Evolutionary conservation across 129 eudicot genomes (phyloP), one percentile per base, ranked within the genome.

Genomic region (Scalesia atractyloides): DNA sequence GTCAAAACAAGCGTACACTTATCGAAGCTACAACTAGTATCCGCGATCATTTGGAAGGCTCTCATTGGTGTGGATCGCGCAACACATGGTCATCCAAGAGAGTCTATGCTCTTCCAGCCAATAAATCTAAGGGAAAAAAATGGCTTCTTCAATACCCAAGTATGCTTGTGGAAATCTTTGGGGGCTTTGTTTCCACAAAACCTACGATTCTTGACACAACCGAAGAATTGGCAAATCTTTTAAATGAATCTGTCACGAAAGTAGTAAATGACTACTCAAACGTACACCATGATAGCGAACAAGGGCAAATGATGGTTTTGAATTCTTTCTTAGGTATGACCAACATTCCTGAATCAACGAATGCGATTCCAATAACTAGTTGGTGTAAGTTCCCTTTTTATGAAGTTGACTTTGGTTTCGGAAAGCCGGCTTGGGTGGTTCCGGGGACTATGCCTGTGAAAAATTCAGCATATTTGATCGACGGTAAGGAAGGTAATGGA

Each of bases 341-440:
- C 9, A 5, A 16, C 59, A 14, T 16, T 52, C 19, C 19, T 52
- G 19, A n/a, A n/a, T 15, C 22, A 17, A 52, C 59, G 9, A 6
- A 15, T 16, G 20, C n/a, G 20, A 6, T 80, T 9, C 48, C 50
- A 5, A 64, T 73, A 30, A 60, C 76, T 12, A 80, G 84, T 60
- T 64, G 72, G 67, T 74, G 80, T 13, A 63, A 53, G 54, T 48
- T 74, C 37, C 75, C 73, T 16, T 17, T 75, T 0, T 81, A 81
- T 41, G 84, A 75, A 56, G 73, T 73, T 17, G 84, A 81, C 72
- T 81, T 81, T 41, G 84, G 84, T 18, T 74, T 75, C 59, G 80
- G 84, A 34, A 74, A 62, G 64, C 84, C 76, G 1, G 43, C 61
- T 15, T 53, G 81, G 81, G 73, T 62, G 14, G 73, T 76, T 43